A percentile compares a stretch with the other conserved stretches of the same genome.
phyloP scores from a whole-genome alignment of 2,329 filamentous ascomycete genomes.

The Capronia coronata region DNA sequence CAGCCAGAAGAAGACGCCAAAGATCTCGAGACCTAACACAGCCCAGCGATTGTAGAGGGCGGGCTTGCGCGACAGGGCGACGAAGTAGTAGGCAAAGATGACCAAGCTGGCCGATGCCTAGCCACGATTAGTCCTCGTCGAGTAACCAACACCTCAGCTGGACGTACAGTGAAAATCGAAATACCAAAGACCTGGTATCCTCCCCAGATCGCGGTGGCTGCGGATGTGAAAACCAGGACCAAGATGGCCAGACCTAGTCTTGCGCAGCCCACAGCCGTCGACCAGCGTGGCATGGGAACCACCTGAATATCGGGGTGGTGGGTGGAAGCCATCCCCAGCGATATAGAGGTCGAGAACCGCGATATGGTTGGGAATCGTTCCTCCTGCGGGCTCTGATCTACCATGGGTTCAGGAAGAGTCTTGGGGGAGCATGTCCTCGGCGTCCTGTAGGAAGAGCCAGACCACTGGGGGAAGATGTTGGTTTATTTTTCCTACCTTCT shows the following conservation, averaged over 20 bases:
- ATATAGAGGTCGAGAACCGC: constrained; percentile 18
- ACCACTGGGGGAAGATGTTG: neutral
- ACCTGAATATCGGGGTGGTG: constrained; percentile 5
- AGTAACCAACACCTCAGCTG: neutral
- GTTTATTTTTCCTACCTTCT: neutral
- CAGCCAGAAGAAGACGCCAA: constrained; percentile 25
- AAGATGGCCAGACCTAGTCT: constrained; percentile 19
- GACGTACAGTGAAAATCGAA: constrained; percentile 24
- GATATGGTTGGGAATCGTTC: constrained; percentile 7
- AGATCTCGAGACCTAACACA: constrained; percentile 22
- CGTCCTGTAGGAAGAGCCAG: neutral
- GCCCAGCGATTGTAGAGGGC: constrained; percentile 24
- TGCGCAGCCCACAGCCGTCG: constrained; percentile 20
- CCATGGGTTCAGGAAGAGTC: constrained; percentile 3
- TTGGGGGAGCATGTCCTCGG: neutral
- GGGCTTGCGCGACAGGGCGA: constrained; percentile 20
- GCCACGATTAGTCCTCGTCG: neutral
- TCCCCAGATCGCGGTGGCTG: constrained; percentile 20
- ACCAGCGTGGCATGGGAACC: constrained; percentile 27
- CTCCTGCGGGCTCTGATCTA: constrained; percentile 5
- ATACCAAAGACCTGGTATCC: constrained; percentile 19
- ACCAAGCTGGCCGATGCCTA: constrained; percentile 22
- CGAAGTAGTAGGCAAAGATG: constrained; percentile 24
- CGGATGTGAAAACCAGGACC: constrained; percentile 21
- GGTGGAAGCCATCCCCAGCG: constrained; percentile 10